phyloP scores from a whole-genome alignment of 495 filamentous ascomycete genomes.

The Hyaloscypha hepaticicola region DNA sequence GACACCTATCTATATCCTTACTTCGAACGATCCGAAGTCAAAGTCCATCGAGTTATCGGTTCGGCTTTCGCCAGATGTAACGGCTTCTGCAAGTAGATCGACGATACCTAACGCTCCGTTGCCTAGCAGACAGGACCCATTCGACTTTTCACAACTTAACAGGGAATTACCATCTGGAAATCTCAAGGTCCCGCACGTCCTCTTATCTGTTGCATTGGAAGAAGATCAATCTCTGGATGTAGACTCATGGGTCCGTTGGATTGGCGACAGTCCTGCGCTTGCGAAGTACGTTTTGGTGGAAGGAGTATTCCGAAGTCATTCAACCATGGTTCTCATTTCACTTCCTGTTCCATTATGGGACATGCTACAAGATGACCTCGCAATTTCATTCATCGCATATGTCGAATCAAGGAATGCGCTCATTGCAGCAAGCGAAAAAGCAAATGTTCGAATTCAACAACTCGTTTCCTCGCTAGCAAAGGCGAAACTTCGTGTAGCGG shows the following conservation, averaged over 20 bases:
- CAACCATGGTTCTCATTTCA: conserved; percentile 46
- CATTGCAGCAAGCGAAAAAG: background rate
- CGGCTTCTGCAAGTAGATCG: background rate
- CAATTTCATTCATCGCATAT: background rate
- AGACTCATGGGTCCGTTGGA: conserved; percentile 49
- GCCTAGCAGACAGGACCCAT: background rate
- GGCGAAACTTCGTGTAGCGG: background rate
- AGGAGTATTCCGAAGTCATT: conserved; percentile 53
- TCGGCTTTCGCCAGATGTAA: background rate
- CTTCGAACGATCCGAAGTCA: background rate
- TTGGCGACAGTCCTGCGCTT: conserved; percentile 45
- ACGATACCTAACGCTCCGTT: background rate
- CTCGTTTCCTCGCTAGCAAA: background rate
- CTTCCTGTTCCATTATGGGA: conserved; percentile 31
- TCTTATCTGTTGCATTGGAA: conserved; percentile 53
- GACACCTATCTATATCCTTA: conserved; percentile 15
- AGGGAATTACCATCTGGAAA: background rate
- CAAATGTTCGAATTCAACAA: background rate
- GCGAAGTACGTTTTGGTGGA: conserved; percentile 52
- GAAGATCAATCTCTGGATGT: conserved; percentile 47
- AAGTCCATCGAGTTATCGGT: conserved; percentile 3
- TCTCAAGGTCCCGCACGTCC: conserved; percentile 48
- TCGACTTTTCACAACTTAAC: background rate
- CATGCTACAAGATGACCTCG: background rate
- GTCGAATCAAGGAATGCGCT: background rate